A percentile compares a stretch with the other conserved stretches of the same genome.
Conservation (phyloP, 2,329 filamentous ascomycete genomes). For the Clarireedia hainanense region DNA sequence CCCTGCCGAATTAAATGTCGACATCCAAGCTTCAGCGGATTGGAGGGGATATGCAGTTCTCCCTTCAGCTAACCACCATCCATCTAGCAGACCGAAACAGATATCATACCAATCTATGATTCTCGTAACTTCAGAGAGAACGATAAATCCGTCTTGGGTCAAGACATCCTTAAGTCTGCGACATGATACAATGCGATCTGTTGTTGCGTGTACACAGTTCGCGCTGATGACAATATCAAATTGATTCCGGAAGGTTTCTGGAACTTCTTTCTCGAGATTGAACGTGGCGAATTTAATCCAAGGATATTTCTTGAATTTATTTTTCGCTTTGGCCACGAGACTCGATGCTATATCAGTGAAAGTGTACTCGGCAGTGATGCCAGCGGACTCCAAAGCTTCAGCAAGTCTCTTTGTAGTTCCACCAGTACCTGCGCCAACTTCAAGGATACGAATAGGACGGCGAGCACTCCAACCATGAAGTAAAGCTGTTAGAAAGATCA, state of each 20-base stretch:
- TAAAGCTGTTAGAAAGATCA: neutral
- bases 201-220: constrained; percentile 24
- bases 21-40: constrained; percentile 12
- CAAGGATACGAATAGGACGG: constrained; percentile 19
- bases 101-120: constrained; percentile 21
- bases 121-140: constrained; percentile 21
- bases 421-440: constrained; percentile 37
- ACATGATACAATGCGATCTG: constrained; percentile 6
- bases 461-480: neutral
- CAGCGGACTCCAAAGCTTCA: neutral
- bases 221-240: constrained; percentile 20
- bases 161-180: constrained; percentile 12
- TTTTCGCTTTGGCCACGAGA: constrained; percentile 21
- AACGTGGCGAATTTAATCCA: constrained; percentile 18
- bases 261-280: constrained; percentile 17
- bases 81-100: constrained; percentile 24
- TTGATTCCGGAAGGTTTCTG: constrained; percentile 5
- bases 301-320: constrained; percentile 17
- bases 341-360: constrained; percentile 26
- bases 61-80: constrained; percentile 25
- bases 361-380: neutral
- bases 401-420: constrained; percentile 2
- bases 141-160: constrained; percentile 16
- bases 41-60: constrained; percentile 4
- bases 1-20: constrained; percentile 7